Base-by-base conservation (phyloP, 805 yeast species). In the Starmera dryadoides region DNA sequence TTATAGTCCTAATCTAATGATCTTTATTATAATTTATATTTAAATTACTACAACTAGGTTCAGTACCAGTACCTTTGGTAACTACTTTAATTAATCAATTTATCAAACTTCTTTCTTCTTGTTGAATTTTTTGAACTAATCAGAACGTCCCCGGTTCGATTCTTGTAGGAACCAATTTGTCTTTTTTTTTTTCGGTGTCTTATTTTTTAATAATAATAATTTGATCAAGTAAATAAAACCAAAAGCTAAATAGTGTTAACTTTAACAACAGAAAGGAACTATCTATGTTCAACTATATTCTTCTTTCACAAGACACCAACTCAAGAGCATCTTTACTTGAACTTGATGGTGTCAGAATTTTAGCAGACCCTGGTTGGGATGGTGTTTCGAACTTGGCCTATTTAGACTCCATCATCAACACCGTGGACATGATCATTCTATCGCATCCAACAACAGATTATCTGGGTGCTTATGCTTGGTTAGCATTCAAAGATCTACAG, bases 71-170 rank as follows among this genome's bases (percentile, higher is more conserved):
- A n/a, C n/a, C n/a, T n/a, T n/a, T n/a, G n/a, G n/a, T n/a, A n/a
- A n/a, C n/a, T n/a, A n/a, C n/a, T n/a, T n/a, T n/a, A n/a, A n/a
- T n/a, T n/a, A n/a, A n/a, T n/a, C n/a, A n/a, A n/a, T n/a, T n/a
- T n/a, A n/a, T n/a, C n/a, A n/a, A n/a, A n/a, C n/a, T n/a, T n/a
- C n/a, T n/a, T n/a, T n/a, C n/a, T n/a, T n/a, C n/a, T n/a, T n/a
- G n/a, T n/a, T n/a, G n/a, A n/a, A n/a, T n/a, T n/a, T n/a, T n/a
- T n/a, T n/a, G n/a, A n/a, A n/a, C n/a, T n/a, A n/a, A n/a, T 96
- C 96, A 87, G 93, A 86, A 86, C 88, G 97, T 91, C 97, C 96
- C 97, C 96, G 87, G 97, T 91, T 91, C 97, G 96, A 91, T 87
- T 96, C 97, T 88, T 97, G 97, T 96, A 88, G 84, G 81, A 86